A percentile compares a stretch with the other conserved stretches of the same genome.
Conservation (phyloP, 169 alveolate species). For the Cryptosporidium tyzzeri region DNA sequence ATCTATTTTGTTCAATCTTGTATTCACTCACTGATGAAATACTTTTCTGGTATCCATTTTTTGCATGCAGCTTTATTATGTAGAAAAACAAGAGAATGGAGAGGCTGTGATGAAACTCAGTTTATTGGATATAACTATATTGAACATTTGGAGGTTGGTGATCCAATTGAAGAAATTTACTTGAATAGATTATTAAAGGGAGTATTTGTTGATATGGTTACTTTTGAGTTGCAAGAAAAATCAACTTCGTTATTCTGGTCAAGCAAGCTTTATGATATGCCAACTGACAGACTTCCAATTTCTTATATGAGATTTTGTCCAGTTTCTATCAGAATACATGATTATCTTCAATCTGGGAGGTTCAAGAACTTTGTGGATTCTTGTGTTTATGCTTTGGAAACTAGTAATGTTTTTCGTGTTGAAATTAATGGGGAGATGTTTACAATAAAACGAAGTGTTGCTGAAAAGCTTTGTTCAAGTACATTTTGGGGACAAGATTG, state of each 20-base stretch:
- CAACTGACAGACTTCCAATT: slow-evolving; percentile 31
- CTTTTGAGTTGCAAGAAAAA: slow-evolving; percentile 58
- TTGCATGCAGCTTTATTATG: slow-evolving; percentile 55
- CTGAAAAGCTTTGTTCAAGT: slow-evolving; percentile 44
- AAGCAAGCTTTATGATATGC: background rate
- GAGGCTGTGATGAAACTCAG: slow-evolving; percentile 46
- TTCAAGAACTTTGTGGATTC: slow-evolving; percentile 45
- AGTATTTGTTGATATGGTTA: slow-evolving; percentile 46
- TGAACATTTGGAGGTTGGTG: background rate
- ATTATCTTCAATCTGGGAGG: slow-evolving; percentile 15
- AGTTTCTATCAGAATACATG: slow-evolving; percentile 27
- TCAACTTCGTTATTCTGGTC: slow-evolving; percentile 31
- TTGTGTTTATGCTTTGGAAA: slow-evolving; percentile 26
- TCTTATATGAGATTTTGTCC: slow-evolving; percentile 41
- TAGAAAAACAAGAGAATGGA: slow-evolving; percentile 64
- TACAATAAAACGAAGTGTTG: slow-evolving; percentile 24
- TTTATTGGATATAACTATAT: slow-evolving; percentile 12
- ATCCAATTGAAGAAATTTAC: slow-evolving; percentile 7
- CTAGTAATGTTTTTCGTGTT: slow-evolving; percentile 15
- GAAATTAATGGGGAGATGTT: slow-evolving; percentile 60
- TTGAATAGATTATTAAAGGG: slow-evolving; percentile 44
- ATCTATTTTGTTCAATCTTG: slow-evolving; percentile 59
- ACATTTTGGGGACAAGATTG: slow-evolving; percentile 62
- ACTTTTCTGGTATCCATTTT: slow-evolving; percentile 55
- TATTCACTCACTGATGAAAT: slow-evolving; percentile 15